Evolutionary conservation across 306 rosid genomes (phyloP), one percentile per base, ranked within the genome.

Genomic region (Cucumis cinereus): DNA sequence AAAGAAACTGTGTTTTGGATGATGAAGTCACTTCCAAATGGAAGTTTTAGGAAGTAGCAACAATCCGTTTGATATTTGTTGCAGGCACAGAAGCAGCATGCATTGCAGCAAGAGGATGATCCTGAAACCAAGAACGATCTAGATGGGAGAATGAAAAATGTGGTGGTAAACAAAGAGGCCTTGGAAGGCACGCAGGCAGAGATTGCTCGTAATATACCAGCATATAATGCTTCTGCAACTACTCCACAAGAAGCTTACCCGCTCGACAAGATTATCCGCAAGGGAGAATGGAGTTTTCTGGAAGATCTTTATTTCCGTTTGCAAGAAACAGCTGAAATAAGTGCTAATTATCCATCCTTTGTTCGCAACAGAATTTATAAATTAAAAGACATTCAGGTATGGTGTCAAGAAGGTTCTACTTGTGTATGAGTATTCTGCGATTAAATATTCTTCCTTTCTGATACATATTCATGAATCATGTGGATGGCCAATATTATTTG

Each of bases 221-320:
- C 93, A 59, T 86, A 86, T 79, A 66, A 89, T 89, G 33, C 81
- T 79, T 82, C 88, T 75, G 97, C 99, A 10, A 83, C 96, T 17
- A 82, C 90, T 17, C 89, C 95, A 56, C 84, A 85, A 77, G 88
- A 84, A 84, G 97, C 89, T 79, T 94, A 88, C 83, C 82, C 92
- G 45, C 77, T 92, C 80, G 93, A 90, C 69, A 79, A 88, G 88
- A 94, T 94, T 79, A 92, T 92, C 68, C 82, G 85, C 66, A 64
- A 63, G 57, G 90, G 85, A 79, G 99, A 94, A 78, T 89, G 95
- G 97, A 80, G 35, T 81, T 79, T 69, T 79, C 92, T 94, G 52
- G 84, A 81, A 78, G 97, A 92, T 87, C 77, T 94, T 79, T 89
- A 81, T 77, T 2, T 81, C 33, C 80, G 50, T 58, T 74, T 83